Percentiles rank a stretch among this genome's conserved stretches.
These are phyloP conservation scores for Acacia concinna DNA, from an alignment of 331 rosid species.

Conservation along the genomic window DNA sequence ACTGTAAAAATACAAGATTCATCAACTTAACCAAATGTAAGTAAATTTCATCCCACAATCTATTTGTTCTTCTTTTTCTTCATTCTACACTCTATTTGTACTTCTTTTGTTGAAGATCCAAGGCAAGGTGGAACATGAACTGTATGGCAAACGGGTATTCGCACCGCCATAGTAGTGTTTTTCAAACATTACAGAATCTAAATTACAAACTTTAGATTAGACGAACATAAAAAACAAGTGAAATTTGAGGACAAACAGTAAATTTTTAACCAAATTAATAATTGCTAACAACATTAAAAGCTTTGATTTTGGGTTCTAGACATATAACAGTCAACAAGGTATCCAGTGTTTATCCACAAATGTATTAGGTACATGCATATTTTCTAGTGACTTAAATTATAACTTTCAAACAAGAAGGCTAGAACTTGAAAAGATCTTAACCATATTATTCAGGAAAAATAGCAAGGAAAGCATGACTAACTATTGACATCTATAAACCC, in stretches of 20 bases:
- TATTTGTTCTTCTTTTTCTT: background rate
- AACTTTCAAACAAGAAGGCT: background rate
- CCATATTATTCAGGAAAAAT: background rate
- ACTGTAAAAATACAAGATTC: too few species aligned
- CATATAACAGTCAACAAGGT: background rate
- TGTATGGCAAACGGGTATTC: background rate
- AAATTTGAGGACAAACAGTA: background rate
- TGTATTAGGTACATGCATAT: too few species aligned
- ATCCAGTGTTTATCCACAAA: background rate
- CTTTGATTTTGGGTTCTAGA: background rate
- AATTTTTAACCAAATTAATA: background rate
- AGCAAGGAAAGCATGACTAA: background rate
- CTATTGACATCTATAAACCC: background rate
- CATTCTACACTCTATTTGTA: background rate
- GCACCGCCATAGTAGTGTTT: background rate
- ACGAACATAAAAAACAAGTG: background rate
- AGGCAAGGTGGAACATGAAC: background rate
- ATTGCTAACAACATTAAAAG: background rate
- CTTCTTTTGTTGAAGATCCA: background rate
- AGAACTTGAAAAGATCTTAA: background rate
- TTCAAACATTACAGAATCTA: background rate
- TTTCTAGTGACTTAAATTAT: background rate
- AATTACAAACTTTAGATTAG: too few species aligned
- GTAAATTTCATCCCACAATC: background rate
- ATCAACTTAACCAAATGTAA: background rate